These are phyloP conservation scores for Asterella californica DNA, from an alignment of 225 moss, liverwort and hornwort genomes.

Conservation along the genomic window DNA sequence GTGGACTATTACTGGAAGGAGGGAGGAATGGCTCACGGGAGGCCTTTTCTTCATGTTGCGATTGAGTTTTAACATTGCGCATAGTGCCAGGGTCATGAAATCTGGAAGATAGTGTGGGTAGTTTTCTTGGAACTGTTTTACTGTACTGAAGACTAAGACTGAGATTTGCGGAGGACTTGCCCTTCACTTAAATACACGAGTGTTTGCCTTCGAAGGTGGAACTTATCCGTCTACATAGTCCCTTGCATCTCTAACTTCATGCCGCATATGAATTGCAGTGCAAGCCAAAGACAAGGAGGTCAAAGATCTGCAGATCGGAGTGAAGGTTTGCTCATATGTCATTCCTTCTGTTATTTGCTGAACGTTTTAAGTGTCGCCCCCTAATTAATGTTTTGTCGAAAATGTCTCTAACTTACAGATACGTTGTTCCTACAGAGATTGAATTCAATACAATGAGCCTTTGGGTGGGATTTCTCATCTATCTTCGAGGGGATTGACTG, in stretches of 20 bases:
- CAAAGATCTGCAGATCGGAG: slow-evolving; percentile 79
- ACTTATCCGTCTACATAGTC: too few relatives aligned
- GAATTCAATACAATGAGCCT: background rate
- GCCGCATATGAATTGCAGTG: too few relatives aligned
- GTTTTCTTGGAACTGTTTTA: background rate
- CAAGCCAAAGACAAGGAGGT: too few relatives aligned
- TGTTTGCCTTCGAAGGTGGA: background rate
- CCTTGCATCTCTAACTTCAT: background rate
- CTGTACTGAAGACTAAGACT: background rate
- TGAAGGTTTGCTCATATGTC: slow-evolving; percentile 48
- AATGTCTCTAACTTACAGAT: background rate
- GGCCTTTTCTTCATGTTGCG: too few relatives aligned
- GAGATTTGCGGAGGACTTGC: too few relatives aligned
- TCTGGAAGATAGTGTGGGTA: too few relatives aligned
- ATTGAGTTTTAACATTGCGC: too few relatives aligned
- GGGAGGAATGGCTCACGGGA: background rate
- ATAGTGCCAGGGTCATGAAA: too few relatives aligned
- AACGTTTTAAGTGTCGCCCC: too few relatives aligned
- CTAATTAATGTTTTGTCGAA: too few relatives aligned
- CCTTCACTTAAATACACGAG: background rate
- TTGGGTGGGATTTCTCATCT: background rate
- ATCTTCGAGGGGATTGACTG: background rate
- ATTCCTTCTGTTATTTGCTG: background rate
- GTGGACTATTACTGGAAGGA: background rate
- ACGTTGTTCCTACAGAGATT: too few relatives aligned